Conservation (phyloP, 306 rosid species). For the Cyamopsis tetragonoloba region DNA sequence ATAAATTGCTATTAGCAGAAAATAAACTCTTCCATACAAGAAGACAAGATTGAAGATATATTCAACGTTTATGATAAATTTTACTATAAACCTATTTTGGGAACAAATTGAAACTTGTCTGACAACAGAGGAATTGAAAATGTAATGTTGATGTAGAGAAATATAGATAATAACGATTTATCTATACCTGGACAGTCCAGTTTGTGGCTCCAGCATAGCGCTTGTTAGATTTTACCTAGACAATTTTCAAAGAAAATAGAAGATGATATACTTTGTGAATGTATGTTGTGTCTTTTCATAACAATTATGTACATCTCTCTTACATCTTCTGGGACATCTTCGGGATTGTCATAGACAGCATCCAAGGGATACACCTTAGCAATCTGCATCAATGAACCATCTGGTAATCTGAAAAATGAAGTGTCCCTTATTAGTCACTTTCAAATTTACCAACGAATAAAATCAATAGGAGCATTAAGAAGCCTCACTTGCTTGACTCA, state of each 20-base stretch:
- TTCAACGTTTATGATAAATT: neutral
- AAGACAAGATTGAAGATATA: neutral
- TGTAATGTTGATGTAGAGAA: neutral
- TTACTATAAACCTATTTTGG: neutral
- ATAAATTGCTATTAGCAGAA: neutral
- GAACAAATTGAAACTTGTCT: neutral
- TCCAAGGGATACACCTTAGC: constrained; percentile 89
- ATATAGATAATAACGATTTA: neutral
- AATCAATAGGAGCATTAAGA: neutral
- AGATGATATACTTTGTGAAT: neutral
- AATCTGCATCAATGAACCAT: constrained; percentile 91
- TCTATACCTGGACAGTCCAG: constrained; percentile 86
- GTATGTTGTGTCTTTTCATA: neutral
- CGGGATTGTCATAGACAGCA: constrained; percentile 82
- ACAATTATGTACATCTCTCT: constrained; percentile 18
- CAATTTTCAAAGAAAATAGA: neutral
- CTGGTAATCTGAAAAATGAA: constrained; percentile 61
- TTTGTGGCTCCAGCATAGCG: constrained; percentile 90
- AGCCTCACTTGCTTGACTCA: constrained; percentile 69
- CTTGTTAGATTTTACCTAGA: constrained; percentile 76
- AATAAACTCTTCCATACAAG: neutral
- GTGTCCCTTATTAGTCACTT: constrained; percentile 17
- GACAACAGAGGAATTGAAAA: neutral
- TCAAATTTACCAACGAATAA: neutral
- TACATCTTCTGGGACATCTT: constrained; percentile 97